A percentile compares a stretch with the other conserved stretches of the same genome.
Conservation (phyloP, 345 rosid species). For the Eucalyptus sp. region DNA sequence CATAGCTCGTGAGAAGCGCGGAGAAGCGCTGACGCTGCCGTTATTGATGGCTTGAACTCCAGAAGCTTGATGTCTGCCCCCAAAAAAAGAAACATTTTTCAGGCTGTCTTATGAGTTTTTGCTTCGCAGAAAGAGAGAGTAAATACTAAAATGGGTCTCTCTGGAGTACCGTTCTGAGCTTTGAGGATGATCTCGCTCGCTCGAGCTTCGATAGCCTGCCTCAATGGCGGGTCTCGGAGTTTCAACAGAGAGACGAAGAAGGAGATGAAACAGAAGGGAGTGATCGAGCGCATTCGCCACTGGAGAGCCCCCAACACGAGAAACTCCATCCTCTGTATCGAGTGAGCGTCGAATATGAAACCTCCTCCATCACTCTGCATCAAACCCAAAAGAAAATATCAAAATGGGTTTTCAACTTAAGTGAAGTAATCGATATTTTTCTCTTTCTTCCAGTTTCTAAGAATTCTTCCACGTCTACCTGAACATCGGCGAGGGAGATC, state of each 20-base stretch:
- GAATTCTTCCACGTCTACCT: constrained; percentile 15
- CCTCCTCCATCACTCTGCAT: constrained; percentile 26
- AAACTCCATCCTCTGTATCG: constrained; percentile 60
- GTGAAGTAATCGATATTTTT: not conserved
- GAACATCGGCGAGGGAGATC: constrained; percentile 21
- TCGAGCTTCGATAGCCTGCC: constrained; percentile 37
- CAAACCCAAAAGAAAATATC: not conserved
- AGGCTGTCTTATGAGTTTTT: not conserved
- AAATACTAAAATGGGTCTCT: not conserved
- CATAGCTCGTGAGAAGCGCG: constrained; percentile 40
- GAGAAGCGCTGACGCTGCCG: constrained; percentile 69
- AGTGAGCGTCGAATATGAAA: constrained; percentile 34
- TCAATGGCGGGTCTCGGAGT: constrained; percentile 30
- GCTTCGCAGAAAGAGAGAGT: not conserved
- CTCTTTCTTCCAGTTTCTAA: not conserved
- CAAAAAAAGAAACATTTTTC: not conserved
- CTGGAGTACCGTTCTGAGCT: constrained; percentile 46
- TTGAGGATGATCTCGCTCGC: constrained; percentile 45
- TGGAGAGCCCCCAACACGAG: constrained; percentile 62
- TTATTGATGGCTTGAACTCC: constrained; percentile 66
- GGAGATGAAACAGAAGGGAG: constrained; percentile 67
- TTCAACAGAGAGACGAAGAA: constrained; percentile 45
- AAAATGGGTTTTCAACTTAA: not conserved
- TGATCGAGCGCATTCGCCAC: constrained; percentile 90
- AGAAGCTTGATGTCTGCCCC: constrained; percentile 38